Evolutionary conservation across 2,329 filamentous ascomycete genomes (phyloP), one percentile per base, ranked within the genome.

Genomic region (Diaporthe citriasiana): DNA sequence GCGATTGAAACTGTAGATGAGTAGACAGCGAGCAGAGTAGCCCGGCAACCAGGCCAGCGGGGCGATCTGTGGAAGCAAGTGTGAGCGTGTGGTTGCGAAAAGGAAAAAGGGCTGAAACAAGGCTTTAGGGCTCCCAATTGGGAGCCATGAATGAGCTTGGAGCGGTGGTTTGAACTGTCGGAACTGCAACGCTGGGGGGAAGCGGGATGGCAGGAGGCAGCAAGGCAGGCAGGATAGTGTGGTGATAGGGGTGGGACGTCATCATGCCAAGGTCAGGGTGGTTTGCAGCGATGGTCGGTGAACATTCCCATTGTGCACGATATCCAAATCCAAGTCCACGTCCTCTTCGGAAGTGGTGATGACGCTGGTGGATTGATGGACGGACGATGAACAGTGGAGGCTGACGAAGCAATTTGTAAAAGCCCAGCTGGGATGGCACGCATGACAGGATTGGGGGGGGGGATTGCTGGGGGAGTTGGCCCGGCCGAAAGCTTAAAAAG

Each of bases 401-500:
- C 63, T 68, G 63, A 68, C 63, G 63, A 68, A 68, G 63, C 45
- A 53, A 68, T 68, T 68, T 40, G 63, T 68, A 35, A 68, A 68
- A 38, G 63, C 1, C 5, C 47, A 30, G 17, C 45, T 35, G 47
- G 22, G 33, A 68, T 68, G 63, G 63, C 45, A 53, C 47, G 63
- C 63, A 68, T 68, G 63, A 68, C 47, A 53, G 47, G 63, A 68
- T 40, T 68, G 63, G 47, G 63, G 47, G 27, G 59, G 40, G 33
- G 45, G 19, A 22, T 9, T 47, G 45, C 19, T 47, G 45, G 45
- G 19, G 30, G 45, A 68, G 63, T 53, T 50, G 55, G 45, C 40
- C 40, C 69, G 57, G 42, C 53, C 65, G 45, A 35, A 59, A 73
- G 72, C 56, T 63, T 73, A 73, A 73, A 73, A 73, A 73, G 72